Evolutionary conservation across 2,329 filamentous ascomycete species (phyloP).

Genomic region (Aureobasidium sp.): DNA sequence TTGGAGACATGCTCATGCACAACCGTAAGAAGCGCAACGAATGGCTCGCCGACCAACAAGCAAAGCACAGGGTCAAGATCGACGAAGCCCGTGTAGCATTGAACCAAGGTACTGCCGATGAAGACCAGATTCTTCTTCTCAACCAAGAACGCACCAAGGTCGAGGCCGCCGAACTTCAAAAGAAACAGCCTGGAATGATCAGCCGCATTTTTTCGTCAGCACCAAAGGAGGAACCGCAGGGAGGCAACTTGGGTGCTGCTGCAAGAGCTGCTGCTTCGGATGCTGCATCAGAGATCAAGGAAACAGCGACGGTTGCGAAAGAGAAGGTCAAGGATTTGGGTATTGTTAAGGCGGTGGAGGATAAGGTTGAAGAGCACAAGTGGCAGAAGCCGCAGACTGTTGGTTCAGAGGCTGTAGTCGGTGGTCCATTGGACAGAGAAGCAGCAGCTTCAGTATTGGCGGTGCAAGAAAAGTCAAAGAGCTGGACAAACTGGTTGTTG

Average conservation of each 20-base stretch:
- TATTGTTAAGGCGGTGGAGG: slow-evolving; percentile 28
- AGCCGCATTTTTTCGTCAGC: slow-evolving; percentile 29
- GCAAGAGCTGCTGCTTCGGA: slow-evolving; percentile 16
- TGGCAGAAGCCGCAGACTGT: slow-evolving; percentile 18
- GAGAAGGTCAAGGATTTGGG: slow-evolving; percentile 20
- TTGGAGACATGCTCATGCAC: slow-evolving; percentile 60
- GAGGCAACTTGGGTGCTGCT: slow-evolving; percentile 28
- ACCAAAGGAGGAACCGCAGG: slow-evolving; percentile 31
- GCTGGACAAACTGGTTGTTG: slow-evolving; percentile 40
- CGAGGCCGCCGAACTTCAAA: slow-evolving; percentile 41
- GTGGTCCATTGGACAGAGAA: slow-evolving; percentile 41
- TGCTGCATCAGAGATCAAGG: slow-evolving; percentile 18
- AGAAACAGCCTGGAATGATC: slow-evolving; percentile 31
- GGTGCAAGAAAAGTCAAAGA: slow-evolving; percentile 32
- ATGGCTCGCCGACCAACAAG: slow-evolving; percentile 50
- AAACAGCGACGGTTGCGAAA: slow-evolving; percentile 16
- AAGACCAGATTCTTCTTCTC: slow-evolving; percentile 46
- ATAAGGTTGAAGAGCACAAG: slow-evolving; percentile 20
- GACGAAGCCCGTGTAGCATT: slow-evolving; percentile 38
- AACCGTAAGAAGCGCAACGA: slow-evolving; percentile 58
- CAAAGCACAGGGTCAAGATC: slow-evolving; percentile 36
- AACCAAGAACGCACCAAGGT: slow-evolving; percentile 56
- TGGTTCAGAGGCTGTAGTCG: slow-evolving; percentile 20
- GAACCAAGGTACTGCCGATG: slow-evolving; percentile 37
- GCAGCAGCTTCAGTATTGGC: slow-evolving; percentile 34